Evolutionary conservation across 495 filamentous ascomycete genomes (phyloP).

Genomic region (Penicillium argentinense): DNA sequence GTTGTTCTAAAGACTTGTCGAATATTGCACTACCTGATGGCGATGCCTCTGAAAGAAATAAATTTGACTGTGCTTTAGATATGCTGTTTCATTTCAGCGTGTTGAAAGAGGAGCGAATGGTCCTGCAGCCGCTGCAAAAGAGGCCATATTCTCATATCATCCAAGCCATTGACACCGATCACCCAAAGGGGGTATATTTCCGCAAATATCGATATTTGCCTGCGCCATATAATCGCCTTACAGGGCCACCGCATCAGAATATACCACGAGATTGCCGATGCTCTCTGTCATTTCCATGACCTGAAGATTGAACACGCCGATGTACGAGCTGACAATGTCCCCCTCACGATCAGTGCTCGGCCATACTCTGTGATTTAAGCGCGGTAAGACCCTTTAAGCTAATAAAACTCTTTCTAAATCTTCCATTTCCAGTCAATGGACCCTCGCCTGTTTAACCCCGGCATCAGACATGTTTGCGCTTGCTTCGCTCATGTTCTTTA

Average conservation of each 20-base stretch:
- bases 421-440: conserved; percentile 23
- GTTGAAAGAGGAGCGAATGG: conserved; percentile 21
- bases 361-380: conserved; percentile 28
- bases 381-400: conserved; percentile 21
- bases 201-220: conserved; percentile 18
- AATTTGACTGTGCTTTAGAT: conserved; percentile 26
- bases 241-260: conserved; percentile 13
- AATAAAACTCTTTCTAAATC: conserved; percentile 19
- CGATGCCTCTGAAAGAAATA: conserved; percentile 15
- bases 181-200: conserved; percentile 22
- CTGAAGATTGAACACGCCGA: conserved; percentile 19
- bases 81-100: conserved; percentile 24
- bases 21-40: conserved; percentile 18
- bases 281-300: conserved; percentile 18
- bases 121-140: conserved; percentile 22
- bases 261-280: conserved; percentile 18
- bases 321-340: conserved; percentile 20
- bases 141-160: conserved; percentile 28
- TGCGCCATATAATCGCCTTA: conserved; percentile 5
- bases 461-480: conserved; percentile 27
- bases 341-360: conserved; percentile 15
- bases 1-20: conserved; percentile 25
- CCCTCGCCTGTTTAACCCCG: conserved; percentile 19
- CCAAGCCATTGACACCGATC: conserved; percentile 21
- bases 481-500: conserved; percentile 23